phyloP scores from a whole-genome alignment of 2,329 filamentous ascomycete genomes.

The Alternaria ventricosa region DNA sequence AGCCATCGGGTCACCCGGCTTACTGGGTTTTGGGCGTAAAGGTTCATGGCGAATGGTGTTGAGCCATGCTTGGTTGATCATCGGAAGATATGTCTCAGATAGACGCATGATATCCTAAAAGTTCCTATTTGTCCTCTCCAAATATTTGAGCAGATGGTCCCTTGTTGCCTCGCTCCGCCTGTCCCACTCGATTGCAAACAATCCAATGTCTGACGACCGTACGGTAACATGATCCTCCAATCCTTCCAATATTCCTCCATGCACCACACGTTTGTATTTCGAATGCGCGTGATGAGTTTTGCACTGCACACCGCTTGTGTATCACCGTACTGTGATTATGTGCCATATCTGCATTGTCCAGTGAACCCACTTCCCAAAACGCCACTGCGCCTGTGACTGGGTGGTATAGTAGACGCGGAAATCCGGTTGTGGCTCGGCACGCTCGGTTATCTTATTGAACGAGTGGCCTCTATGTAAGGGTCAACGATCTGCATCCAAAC shows the following conservation, averaged over 20 bases:
- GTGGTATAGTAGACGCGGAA: not conserved
- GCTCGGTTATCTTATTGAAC: not conserved
- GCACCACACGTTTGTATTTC: not conserved
- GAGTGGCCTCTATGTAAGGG: not conserved
- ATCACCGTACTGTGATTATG: not conserved
- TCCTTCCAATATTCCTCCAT: not conserved
- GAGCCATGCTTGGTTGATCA: not conserved
- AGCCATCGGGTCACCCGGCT: constrained; percentile 1
- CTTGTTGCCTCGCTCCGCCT: not conserved
- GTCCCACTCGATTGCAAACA: not conserved
- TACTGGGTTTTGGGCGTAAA: not conserved
- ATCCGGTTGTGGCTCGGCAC: not conserved
- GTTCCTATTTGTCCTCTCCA: not conserved
- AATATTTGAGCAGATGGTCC: not conserved
- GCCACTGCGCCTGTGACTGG: not conserved
- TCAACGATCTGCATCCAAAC: not conserved
- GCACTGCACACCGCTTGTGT: not conserved
- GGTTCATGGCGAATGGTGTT: not conserved
- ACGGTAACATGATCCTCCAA: not conserved
- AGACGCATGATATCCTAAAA: not conserved
- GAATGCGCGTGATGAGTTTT: not conserved
- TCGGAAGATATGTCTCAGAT: not conserved
- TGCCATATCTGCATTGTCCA: not conserved
- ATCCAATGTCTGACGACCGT: not conserved
- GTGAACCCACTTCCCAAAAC: not conserved